Evolutionary conservation across 2,329 filamentous ascomycete species (phyloP).

Genomic region (Fusarium illudens): DNA sequence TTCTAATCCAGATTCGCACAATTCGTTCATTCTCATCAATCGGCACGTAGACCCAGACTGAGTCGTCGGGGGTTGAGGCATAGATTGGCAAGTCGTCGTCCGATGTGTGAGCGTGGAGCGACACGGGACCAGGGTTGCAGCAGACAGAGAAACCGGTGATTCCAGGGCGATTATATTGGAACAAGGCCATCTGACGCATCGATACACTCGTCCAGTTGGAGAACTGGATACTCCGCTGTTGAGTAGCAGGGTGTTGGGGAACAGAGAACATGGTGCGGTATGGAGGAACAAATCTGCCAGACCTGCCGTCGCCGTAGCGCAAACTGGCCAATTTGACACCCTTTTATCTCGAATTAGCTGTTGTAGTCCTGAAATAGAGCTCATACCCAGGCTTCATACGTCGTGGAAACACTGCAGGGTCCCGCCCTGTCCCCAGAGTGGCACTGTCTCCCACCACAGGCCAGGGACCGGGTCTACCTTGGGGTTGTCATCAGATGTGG

Average conservation of each 20-base stretch:
- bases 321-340: neutral
- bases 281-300: neutral
- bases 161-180: neutral
- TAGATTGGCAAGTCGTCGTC: neutral
- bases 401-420: neutral
- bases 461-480: neutral
- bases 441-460: neutral
- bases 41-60: neutral
- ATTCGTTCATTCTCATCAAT: neutral
- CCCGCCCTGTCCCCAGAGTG: neutral
- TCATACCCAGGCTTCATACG: neutral
- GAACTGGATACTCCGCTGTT: neutral
- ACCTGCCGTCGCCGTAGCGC: neutral
- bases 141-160: neutral
- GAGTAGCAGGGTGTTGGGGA: neutral
- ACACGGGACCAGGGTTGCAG: neutral
- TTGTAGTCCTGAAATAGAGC: neutral
- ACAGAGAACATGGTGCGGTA: neutral
- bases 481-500: neutral
- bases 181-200: neutral
- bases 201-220: neutral
- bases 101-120: neutral
- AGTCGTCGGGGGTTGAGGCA: neutral
- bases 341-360: neutral
- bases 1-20: neutral